Conservation (phyloP, 2,329 filamentous ascomycete genomes). For the Colletotrichum kahawae region DNA sequence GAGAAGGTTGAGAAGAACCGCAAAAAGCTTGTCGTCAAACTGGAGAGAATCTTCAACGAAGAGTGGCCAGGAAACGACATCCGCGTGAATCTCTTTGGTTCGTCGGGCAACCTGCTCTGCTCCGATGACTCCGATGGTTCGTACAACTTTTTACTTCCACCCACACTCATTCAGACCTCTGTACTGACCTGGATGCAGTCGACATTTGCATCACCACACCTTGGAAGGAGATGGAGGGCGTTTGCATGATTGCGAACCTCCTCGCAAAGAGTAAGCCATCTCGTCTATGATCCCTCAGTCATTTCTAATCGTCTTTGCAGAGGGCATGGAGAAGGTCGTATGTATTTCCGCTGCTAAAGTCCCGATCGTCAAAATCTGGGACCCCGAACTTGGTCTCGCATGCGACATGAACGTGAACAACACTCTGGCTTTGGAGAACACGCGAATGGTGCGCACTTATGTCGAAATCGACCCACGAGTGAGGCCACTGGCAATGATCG, state of each 20-base stretch:
- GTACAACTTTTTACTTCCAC: constrained; percentile 33
- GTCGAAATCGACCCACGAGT: constrained; percentile 92
- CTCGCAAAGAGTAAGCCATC: constrained; percentile 77
- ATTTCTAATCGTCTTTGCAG: constrained; percentile 53
- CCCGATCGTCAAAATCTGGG: constrained; percentile 98
- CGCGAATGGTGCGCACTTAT: constrained; percentile 96
- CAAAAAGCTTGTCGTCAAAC: constrained; percentile 78
- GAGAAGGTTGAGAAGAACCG: constrained; percentile 78
- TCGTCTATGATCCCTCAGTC: not conserved
- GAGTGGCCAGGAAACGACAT: constrained; percentile 94
- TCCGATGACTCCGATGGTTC: constrained; percentile 95
- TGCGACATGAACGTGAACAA: constrained; percentile 99
- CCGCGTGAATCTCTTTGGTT: constrained; percentile 94
- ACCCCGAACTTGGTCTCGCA: constrained; percentile 85
- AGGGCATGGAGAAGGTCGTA: constrained; percentile 95
- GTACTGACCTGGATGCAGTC: constrained; percentile 61
- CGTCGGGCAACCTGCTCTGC: constrained; percentile 92
- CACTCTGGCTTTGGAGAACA: constrained; percentile 92
- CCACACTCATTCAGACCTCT: not conserved
- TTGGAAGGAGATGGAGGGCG: constrained; percentile 84
- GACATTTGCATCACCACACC: constrained; percentile 97
- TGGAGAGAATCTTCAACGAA: constrained; percentile 86
- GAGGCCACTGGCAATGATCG: constrained; percentile 90
- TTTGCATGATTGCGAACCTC: constrained; percentile 88
- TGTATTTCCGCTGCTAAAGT: constrained; percentile 96